Evolutionary conservation across 2,329 filamentous ascomycete genomes (phyloP).

Genomic region (Cercospora nicotianae): DNA sequence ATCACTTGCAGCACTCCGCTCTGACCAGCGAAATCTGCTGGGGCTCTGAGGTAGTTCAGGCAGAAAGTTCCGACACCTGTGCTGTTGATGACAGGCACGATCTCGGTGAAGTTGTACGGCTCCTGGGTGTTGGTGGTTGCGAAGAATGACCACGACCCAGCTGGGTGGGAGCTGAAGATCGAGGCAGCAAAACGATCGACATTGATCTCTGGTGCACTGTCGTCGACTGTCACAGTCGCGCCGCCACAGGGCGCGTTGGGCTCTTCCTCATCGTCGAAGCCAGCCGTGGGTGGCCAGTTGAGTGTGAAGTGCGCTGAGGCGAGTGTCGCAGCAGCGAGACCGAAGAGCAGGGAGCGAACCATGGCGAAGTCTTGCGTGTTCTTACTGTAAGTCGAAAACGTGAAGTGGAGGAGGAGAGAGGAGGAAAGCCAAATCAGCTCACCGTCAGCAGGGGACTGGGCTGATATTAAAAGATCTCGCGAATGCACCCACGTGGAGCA

Average conservation of each 20-base stretch:
- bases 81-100: slow-evolving; percentile 31
- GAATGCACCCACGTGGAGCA: slow-evolving; percentile 3
- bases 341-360: slow-evolving; percentile 30
- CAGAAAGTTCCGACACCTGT: slow-evolving; percentile 36
- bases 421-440: slow-evolving; percentile 4
- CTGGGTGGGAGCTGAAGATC: slow-evolving; percentile 35
- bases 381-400: not conserved
- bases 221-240: slow-evolving; percentile 29
- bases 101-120: slow-evolving; percentile 36
- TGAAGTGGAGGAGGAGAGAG: slow-evolving; percentile 3
- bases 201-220: slow-evolving; percentile 28
- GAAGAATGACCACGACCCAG: slow-evolving; percentile 32
- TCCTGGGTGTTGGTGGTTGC: slow-evolving; percentile 33
- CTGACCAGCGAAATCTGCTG: slow-evolving; percentile 32
- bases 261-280: slow-evolving; percentile 35
- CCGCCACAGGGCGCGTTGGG: slow-evolving; percentile 34
- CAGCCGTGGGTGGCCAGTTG: slow-evolving; percentile 40
- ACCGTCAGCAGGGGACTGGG: not conserved
- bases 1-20: slow-evolving; percentile 36
- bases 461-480: slow-evolving; percentile 3
- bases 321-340: slow-evolving; percentile 32
- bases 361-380: slow-evolving; percentile 22
- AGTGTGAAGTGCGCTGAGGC: slow-evolving; percentile 48
- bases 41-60: slow-evolving; percentile 30
- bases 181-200: slow-evolving; percentile 34